Evolutionary conservation across 108 stramenopile species (phyloP).

Genomic region (Aurantiochytrium sp.): DNA sequence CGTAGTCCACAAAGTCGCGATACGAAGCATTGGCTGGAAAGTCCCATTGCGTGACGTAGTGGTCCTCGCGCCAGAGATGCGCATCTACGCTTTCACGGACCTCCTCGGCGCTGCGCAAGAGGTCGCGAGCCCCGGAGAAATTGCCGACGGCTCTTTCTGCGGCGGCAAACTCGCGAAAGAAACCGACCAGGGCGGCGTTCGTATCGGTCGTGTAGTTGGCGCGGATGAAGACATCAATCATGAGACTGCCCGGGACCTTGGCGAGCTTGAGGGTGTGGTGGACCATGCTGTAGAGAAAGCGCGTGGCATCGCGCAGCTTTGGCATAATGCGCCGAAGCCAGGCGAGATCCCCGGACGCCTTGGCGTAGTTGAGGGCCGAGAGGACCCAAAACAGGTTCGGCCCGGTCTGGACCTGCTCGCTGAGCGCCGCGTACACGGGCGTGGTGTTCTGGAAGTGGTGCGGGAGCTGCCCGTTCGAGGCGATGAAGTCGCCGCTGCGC

Average conservation of each 20-base stretch:
- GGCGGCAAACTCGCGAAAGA: constrained; percentile 32
- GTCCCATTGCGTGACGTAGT: constrained; percentile 45
- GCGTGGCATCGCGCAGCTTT: constrained; percentile 31
- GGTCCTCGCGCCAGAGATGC: constrained; percentile 44
- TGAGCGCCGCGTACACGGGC: constrained; percentile 37
- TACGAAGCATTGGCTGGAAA: neutral
- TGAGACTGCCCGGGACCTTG: constrained; percentile 40
- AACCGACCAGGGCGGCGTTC: constrained; percentile 31
- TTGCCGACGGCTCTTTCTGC: constrained; percentile 32
- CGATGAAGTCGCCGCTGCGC: constrained; percentile 37
- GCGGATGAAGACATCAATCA: constrained; percentile 48
- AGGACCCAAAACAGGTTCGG: constrained; percentile 49
- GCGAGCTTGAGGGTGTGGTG: constrained; percentile 5
- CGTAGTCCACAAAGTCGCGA: constrained; percentile 48
- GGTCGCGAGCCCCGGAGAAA: constrained; percentile 8
- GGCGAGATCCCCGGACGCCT: constrained; percentile 1
- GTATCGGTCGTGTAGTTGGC: constrained; percentile 41
- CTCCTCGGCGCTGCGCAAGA: too few relatives aligned
- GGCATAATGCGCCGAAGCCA: constrained; percentile 36
- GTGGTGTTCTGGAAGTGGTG: constrained; percentile 36
- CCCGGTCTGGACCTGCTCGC: constrained; percentile 40
- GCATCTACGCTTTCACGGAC: neutral
- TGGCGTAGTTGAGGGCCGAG: constrained; percentile 34
- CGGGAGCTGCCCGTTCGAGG: constrained; percentile 35
- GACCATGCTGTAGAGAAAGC: constrained; percentile 36